A percentile compares a stretch with the other conserved stretches of the same genome.
Evolutionary conservation across 2,329 filamentous ascomycete species (phyloP).

Genomic region (Diplodia mutila): DNA sequence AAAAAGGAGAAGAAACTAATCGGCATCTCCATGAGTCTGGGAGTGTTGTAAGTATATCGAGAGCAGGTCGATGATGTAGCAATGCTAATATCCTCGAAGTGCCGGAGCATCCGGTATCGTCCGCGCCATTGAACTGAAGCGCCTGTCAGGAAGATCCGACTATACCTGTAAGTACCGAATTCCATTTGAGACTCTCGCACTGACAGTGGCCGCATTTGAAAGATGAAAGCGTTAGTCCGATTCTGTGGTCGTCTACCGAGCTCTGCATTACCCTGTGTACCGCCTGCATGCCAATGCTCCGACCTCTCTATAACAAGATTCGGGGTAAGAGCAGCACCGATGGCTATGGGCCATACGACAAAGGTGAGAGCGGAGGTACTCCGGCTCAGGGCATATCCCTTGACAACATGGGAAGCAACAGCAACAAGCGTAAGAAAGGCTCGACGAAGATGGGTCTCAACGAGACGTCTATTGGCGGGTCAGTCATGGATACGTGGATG

Average conservation of each 20-base stretch:
- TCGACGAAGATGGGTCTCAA: slow-evolving; percentile 12
- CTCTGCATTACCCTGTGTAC: slow-evolving; percentile 55
- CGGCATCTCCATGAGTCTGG: slow-evolving; percentile 37
- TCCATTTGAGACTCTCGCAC: not conserved
- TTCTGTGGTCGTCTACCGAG: slow-evolving; percentile 42
- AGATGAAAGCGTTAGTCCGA: slow-evolving; percentile 37
- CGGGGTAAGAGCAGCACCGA: slow-evolving; percentile 1
- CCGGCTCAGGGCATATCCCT: slow-evolving; percentile 5
- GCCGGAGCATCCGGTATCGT: slow-evolving; percentile 40
- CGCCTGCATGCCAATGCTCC: slow-evolving; percentile 55
- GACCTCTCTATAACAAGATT: slow-evolving; percentile 39
- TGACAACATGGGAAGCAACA: slow-evolving; percentile 8
- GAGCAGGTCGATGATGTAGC: too few relatives aligned
- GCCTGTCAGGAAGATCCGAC: slow-evolving; percentile 35
- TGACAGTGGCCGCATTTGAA: not conserved
- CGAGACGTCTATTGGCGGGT: slow-evolving; percentile 7
- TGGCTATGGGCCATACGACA: slow-evolving; percentile 4
- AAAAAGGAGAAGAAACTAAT: slow-evolving; percentile 41
- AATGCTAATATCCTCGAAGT: slow-evolving; percentile 11
- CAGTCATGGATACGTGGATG: not conserved
- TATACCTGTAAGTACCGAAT: slow-evolving; percentile 33
- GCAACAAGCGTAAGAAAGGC: slow-evolving; percentile 1
- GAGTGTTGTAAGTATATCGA: slow-evolving; percentile 33
- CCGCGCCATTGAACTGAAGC: slow-evolving; percentile 37
- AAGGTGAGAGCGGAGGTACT: slow-evolving; percentile 2